A percentile compares a stretch with the other conserved stretches of the same genome.
These are phyloP conservation scores for Casuarina glauca DNA, from an alignment of 306 rosid species.

Conservation along the genomic window DNA sequence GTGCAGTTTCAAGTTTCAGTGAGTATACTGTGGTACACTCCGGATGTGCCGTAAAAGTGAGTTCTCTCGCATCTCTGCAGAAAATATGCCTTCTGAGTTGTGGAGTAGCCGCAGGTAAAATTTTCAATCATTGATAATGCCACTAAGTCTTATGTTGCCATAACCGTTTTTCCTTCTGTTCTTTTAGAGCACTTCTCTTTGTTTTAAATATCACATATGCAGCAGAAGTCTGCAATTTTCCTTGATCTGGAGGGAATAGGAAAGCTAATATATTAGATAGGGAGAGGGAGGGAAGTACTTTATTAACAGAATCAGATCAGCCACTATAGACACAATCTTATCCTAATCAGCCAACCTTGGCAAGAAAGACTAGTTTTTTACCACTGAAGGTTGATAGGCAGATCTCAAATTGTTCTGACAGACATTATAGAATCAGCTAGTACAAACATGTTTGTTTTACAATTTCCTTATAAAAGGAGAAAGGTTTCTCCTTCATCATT, in stretches of 20 bases:
- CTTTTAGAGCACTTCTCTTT: background rate
- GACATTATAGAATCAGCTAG: too few species aligned
- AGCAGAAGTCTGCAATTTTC: background rate
- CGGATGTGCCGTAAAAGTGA: conserved; percentile 92
- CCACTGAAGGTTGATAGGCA: background rate
- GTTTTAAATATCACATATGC: background rate
- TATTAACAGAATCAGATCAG: background rate
- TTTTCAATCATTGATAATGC: conserved; percentile 1
- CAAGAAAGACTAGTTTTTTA: background rate
- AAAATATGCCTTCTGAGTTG: conserved; percentile 89
- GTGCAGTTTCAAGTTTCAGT: conserved; percentile 96
- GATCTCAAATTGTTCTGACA: background rate
- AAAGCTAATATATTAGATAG: background rate
- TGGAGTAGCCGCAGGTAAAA: conserved; percentile 92
- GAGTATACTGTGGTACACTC: conserved; percentile 89
- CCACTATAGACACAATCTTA: background rate
- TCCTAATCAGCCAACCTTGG: background rate
- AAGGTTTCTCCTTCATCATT: too few species aligned
- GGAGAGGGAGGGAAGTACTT: too few species aligned
- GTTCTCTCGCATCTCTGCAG: conserved; percentile 66
- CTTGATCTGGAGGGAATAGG: background rate
- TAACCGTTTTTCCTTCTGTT: background rate
- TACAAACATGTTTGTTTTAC: too few species aligned
- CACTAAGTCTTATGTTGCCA: background rate
- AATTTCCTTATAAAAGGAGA: too few species aligned